phyloP scores from a whole-genome alignment of 2,329 filamentous ascomycete genomes.

The Aquanectria penicillioides region DNA sequence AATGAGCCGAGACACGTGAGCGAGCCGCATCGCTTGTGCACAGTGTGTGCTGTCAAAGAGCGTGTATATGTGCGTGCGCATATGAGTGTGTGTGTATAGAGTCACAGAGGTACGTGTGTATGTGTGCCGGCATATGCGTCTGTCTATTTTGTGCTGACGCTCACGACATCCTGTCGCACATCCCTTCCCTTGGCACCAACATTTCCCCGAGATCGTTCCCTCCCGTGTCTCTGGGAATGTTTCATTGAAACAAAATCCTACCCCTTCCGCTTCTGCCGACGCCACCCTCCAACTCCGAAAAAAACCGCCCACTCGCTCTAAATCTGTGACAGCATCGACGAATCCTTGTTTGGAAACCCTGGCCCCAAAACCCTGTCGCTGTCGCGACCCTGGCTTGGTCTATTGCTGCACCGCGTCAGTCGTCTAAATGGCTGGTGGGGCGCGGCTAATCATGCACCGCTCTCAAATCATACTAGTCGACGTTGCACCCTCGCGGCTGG shows the following conservation, averaged over 20 bases:
- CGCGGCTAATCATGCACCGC: conserved; percentile 34
- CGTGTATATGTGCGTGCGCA: too few relatives aligned
- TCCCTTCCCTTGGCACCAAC: not conserved
- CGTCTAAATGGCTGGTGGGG: conserved; percentile 28
- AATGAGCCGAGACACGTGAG: conserved; percentile 13
- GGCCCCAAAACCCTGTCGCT: too few relatives aligned
- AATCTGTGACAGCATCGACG: not conserved
- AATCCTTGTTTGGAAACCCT: too few relatives aligned
- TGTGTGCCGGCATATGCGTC: not conserved
- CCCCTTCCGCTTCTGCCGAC: not conserved
- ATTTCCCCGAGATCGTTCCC: conserved; percentile 12
- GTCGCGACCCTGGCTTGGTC: too few relatives aligned
- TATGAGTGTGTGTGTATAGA: too few relatives aligned
- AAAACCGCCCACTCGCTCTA: not conserved
- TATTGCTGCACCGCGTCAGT: conserved; percentile 36
- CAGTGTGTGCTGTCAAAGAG: too few relatives aligned
- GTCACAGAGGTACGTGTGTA: too few relatives aligned
- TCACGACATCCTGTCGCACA: conserved; percentile 20
- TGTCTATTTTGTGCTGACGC: conserved; percentile 2
- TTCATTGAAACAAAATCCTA: conserved; percentile 5
- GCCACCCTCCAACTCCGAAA: not conserved
- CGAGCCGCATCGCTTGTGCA: conserved; percentile 4
- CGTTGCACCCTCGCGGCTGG: conserved; percentile 6
- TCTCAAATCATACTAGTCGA: conserved; percentile 35
- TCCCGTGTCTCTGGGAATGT: not conserved